Evolutionary conservation across 805 yeast species (phyloP), one percentile per base, ranked within the genome.

Genomic region (Spathaspora boniae): DNA sequence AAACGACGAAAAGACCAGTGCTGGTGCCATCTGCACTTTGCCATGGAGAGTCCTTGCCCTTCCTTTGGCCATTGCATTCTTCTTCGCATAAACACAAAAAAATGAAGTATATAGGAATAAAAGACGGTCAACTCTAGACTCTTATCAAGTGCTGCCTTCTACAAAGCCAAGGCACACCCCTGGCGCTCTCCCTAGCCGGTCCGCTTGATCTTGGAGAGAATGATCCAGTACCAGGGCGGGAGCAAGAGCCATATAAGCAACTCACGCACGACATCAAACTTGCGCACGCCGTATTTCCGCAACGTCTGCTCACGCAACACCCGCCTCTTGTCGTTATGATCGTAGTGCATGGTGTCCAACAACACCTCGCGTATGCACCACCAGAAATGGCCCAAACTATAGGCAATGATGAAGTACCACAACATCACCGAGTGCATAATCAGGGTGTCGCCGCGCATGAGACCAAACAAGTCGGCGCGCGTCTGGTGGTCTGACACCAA

Each of bases 171-270:
- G n/a, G 25, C 11, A 22, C 11, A 22, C 30, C n/a, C 30, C 9
- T 12, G 9, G 30, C n/a, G 9, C 16, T 9, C 4, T 18, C 9
- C 23, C 4, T 16, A n/a, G 21, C 36, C 18, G 24, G 25, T 21
- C n/a, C 26, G 26, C 20, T 37, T 23, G 14, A 37, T 45, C 21
- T 47, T 50, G 6, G 32, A n/a, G 4, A 51, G 15, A 17, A 51
- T 41, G 4, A 37, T 24, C 62, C 63, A 58, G 40, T 61, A 60
- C 65, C 66, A 60, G 1, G 66, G 66, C 11, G 67, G 67, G 9
- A 57, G 37, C 18, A 60, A 33, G 2, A 56, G 8, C 5, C 26
- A 12, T 11, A 40, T 26, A 23, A 51, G 23, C 3, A 36, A 16
- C 8, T 38, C 37, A 27, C 36, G 43, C 7, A 43, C 35, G 9